phyloP scores from a whole-genome alignment of 306 rosid species.

The Potentilla sterilis region DNA sequence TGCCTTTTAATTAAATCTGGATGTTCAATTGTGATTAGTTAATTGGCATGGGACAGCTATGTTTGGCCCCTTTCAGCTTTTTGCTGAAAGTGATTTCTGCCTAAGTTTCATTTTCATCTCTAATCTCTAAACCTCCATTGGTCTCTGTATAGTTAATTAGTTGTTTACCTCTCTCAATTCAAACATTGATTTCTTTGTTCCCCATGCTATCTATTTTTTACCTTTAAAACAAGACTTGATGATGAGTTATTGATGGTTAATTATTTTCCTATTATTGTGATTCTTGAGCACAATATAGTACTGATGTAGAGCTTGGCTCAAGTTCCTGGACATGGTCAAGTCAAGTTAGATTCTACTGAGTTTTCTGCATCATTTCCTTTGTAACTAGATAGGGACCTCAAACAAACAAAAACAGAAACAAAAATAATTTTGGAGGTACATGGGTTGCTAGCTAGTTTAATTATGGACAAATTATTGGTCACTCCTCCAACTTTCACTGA shows the following conservation, averaged over 20 bases:
- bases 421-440: neutral
- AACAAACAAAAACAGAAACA: too few species aligned
- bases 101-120: constrained; percentile 32
- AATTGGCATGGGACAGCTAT: constrained; percentile 10
- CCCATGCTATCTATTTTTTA: constrained; percentile 3
- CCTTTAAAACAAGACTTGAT: neutral
- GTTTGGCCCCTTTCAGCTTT: constrained; percentile 25
- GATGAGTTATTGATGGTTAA: neutral
- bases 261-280: neutral
- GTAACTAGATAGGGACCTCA: neutral
- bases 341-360: neutral
- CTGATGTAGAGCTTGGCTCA: neutral
- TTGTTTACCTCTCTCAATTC: constrained; percentile 3
- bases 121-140: neutral
- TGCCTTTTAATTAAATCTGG: neutral
- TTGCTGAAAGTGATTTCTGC: constrained; percentile 32
- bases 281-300: neutral
- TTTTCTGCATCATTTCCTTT: neutral
- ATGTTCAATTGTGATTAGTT: neutral
- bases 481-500: too few species aligned
- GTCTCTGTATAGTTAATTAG: neutral
- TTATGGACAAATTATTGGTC: too few species aligned
- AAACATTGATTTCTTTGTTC: neutral
- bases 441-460: too few species aligned
- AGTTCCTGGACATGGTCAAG: neutral